Evolutionary conservation across 805 yeast species (phyloP), one percentile per base, ranked within the genome.

Genomic region (Torulaspora delbrueckii): DNA sequence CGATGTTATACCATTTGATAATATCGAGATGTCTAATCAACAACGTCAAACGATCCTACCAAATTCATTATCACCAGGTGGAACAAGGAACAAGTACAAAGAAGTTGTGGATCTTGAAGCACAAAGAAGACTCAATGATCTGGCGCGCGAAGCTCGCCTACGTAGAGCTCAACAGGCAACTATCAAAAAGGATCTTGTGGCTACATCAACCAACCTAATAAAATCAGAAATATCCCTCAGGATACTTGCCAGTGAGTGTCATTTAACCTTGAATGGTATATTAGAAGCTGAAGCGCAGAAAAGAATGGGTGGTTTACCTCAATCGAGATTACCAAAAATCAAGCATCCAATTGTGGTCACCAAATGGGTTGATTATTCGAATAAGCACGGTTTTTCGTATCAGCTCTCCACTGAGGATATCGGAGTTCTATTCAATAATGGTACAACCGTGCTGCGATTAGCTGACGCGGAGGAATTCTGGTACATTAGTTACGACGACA

Each of bases 331-430:
- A 48, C 64, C 67, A 19, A 57, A 59, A 36, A 50, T 60, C 9
- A 65, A 63, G 45, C 76, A 78, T 51, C 95, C 90, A 9, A 77
- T 80, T 14, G 78, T 86, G 49, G 81, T 91, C 35, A 85, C 95
- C 50, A 90, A 91, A 63, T 93, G 99, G 99, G 98, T 95, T 24
- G 99, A 93, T 64, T 93, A 91, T 64, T 85, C 96, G 23, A 89
- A 90, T 69, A 88, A 85, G 65, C 95, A 91, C 66, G 99, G 99
- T 1, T 83, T 93, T 61, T 86, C 96, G 4, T 93, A 91, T 65
- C 96, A 93, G 62, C 70, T 93, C 46, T 86, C 91, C 16, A 85
- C 89, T 37, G 93, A 91, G 48, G 86, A 85, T 53, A 86, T 88
- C 54, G 98, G 97, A 16, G 96, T 90, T 10, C 71, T 86, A 47